phyloP scores from a whole-genome alignment of 73 alveolate genomes.

The Paramecium pentaurelia region DNA sequence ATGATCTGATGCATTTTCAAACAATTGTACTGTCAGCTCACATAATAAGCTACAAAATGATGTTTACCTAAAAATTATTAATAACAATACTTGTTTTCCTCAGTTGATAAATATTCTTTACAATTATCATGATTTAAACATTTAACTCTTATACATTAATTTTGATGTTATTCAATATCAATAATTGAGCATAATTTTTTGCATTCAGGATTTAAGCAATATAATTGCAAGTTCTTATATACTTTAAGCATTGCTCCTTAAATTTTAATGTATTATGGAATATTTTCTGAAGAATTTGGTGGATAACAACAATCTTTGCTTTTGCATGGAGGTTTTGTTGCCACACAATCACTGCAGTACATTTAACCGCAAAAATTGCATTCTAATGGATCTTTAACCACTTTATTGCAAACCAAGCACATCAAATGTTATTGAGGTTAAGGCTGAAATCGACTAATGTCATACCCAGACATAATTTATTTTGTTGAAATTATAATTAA shows the following conservation, averaged over 20 bases:
- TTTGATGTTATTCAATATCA: neutral
- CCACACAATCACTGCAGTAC: neutral
- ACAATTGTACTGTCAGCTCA: neutral
- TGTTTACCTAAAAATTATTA: neutral
- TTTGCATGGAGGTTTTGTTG: neutral
- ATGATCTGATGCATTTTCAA: neutral
- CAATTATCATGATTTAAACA: neutral
- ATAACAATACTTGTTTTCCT: neutral
- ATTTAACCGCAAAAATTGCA: neutral
- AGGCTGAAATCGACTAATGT: neutral
- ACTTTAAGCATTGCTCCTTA: slow-evolving; percentile 10
- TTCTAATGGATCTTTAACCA: neutral
- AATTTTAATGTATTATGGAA: neutral
- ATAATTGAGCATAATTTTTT: neutral
- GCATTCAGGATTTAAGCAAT: neutral
- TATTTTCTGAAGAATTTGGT: neutral
- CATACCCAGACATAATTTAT: neutral
- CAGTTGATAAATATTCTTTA: neutral
- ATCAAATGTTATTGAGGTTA: neutral
- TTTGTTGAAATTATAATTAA: slow-evolving; percentile 1
- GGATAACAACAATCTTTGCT: neutral
- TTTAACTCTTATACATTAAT: neutral
- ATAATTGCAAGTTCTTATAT: neutral
- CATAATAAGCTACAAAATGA: neutral
- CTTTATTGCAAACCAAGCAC: neutral